Evolutionary conservation across 2,329 filamentous ascomycete genomes (phyloP).

Genomic region (Chrysoporthe puriensis): DNA sequence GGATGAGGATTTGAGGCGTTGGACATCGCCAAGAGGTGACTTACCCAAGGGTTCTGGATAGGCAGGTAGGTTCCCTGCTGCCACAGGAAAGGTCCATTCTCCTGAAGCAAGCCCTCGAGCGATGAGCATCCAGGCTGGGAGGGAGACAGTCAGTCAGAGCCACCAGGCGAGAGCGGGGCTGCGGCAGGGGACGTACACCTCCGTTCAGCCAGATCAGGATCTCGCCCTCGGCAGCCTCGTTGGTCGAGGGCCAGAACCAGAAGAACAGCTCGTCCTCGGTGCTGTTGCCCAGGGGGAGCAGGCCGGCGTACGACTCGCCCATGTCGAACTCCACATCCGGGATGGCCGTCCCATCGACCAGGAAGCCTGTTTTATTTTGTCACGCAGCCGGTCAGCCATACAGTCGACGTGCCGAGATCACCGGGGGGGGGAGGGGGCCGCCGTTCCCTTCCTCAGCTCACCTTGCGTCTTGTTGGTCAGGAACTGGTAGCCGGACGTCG

Average conservation of each 20-base stretch:
- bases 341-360: slow-evolving; percentile 63
- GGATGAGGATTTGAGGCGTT: not conserved
- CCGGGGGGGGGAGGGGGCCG: not conserved
- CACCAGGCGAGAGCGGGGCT: slow-evolving; percentile 56
- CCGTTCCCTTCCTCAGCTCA: not conserved
- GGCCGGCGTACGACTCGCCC: slow-evolving; percentile 63
- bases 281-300: slow-evolving; percentile 56
- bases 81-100: slow-evolving; percentile 74
- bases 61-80: slow-evolving; percentile 68
- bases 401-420: not conserved
- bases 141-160: slow-evolving; percentile 53
- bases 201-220: slow-evolving; percentile 64
- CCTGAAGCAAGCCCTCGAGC: slow-evolving; percentile 69
- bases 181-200: slow-evolving; percentile 38
- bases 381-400: not conserved
- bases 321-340: slow-evolving; percentile 71
- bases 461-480: slow-evolving; percentile 21
- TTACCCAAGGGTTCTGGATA: slow-evolving; percentile 64
- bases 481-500: slow-evolving; percentile 11
- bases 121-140: slow-evolving; percentile 60
- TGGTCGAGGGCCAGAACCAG: slow-evolving; percentile 65
- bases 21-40: not conserved
- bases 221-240: slow-evolving; percentile 53
- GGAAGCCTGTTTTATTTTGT: slow-evolving; percentile 50
- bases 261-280: slow-evolving; percentile 55